These are phyloP conservation scores for Colletotrichum melonis DNA, from an alignment of 2,329 filamentous ascomycete species.

Conservation along the genomic window DNA sequence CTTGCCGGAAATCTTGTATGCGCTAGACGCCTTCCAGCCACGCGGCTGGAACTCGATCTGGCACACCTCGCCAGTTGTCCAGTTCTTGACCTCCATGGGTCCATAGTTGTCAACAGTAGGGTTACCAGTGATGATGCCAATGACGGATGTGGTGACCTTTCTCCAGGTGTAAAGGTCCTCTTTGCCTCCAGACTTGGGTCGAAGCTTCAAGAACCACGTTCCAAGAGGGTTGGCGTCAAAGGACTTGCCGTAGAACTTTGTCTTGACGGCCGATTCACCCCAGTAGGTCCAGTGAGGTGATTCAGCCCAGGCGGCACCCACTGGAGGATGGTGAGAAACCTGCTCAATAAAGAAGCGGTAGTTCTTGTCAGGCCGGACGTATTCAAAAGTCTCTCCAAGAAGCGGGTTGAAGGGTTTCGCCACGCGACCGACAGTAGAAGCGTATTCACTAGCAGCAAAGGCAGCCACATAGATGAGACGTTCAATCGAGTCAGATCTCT, in stretches of 20 bases:
- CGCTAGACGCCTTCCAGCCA: slow-evolving; percentile 94
- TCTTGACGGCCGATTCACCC: slow-evolving; percentile 94
- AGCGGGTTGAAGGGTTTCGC: slow-evolving; percentile 99
- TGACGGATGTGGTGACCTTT: slow-evolving; percentile 97
- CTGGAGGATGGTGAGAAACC: slow-evolving; percentile 95
- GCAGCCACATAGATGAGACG: slow-evolving; percentile 94
- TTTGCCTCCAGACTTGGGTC: slow-evolving; percentile 78
- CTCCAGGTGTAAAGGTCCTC: slow-evolving; percentile 98
- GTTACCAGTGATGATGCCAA: slow-evolving; percentile 97
- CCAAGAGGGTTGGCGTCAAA: slow-evolving; percentile 97
- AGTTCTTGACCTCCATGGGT: slow-evolving; percentile 96
- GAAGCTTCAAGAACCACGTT: slow-evolving; percentile 93
- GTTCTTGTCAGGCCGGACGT: slow-evolving; percentile 93
- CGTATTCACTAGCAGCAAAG: slow-evolving; percentile 96
- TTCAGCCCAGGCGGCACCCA: slow-evolving; percentile 94
- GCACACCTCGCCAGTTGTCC: slow-evolving; percentile 93
- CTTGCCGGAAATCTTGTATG: slow-evolving; percentile 89
- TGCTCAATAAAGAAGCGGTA: slow-evolving; percentile 99
- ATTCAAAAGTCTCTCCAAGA: slow-evolving; percentile 96
- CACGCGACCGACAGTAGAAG: slow-evolving; percentile 94
- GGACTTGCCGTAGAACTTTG: slow-evolving; percentile 96
- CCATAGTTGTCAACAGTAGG: slow-evolving; percentile 99
- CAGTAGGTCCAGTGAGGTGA: slow-evolving; percentile 96
- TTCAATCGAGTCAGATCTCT: slow-evolving; percentile 87
- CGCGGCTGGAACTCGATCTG: slow-evolving; percentile 92